A percentile compares a stretch with the other conserved stretches of the same genome.
phyloP scores from a whole-genome alignment of 805 yeast species.

The Candida ficus region DNA sequence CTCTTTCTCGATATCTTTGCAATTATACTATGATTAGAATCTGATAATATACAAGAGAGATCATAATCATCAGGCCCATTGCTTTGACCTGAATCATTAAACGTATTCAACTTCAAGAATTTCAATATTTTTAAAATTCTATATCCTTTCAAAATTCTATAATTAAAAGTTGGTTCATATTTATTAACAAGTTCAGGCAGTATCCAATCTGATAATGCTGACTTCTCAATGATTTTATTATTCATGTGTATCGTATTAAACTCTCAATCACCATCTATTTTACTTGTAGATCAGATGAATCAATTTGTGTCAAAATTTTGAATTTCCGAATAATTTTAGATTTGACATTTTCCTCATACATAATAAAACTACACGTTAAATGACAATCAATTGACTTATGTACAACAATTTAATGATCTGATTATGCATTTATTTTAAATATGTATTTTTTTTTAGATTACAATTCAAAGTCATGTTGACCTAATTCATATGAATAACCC shows the following conservation, averaged over 20 bases:
- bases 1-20: neutral
- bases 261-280: neutral
- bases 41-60: conserved; percentile 4
- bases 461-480: conserved; percentile 28
- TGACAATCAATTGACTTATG: too few species aligned
- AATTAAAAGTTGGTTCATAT: neutral
- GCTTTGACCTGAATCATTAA: neutral
- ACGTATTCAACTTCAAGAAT: neutral
- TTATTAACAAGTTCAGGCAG: neutral
- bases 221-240: conserved; percentile 1
- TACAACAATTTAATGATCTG: too few species aligned
- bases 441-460: neutral
- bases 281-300: neutral
- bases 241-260: neutral
- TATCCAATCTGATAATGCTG: conserved; percentile 3
- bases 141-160: neutral
- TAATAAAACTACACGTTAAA: too few species aligned
- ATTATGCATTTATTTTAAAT: too few species aligned
- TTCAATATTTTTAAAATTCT: conserved; percentile 7
- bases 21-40: conserved; percentile 6
- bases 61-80: neutral
- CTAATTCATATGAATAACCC: conserved; percentile 70
- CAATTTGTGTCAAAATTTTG: neutral
- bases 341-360: too few species aligned
- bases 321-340: too few species aligned